Conservation (phyloP, 1,284 basidiomycete genomes). For the Ustilago crameri region DNA sequence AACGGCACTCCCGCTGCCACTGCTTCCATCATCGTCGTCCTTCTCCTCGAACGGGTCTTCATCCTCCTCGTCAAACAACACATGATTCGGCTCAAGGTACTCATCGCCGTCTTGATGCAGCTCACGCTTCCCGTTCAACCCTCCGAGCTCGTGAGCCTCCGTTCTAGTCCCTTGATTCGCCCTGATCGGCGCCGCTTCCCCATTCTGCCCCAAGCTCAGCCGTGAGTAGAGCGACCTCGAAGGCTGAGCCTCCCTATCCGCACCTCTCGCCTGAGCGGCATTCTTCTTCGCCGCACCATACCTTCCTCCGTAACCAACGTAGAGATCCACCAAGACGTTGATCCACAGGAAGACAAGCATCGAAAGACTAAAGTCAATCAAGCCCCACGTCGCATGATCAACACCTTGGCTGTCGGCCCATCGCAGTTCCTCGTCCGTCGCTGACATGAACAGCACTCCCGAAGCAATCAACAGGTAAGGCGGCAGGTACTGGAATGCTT, state of each 20-base stretch:
- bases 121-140: constrained; percentile 9
- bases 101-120: constrained; percentile 8
- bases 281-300: constrained; percentile 44
- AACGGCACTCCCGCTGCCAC: constrained; percentile 20
- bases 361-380: constrained; percentile 63
- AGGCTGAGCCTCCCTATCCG: constrained; percentile 24
- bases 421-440: constrained; percentile 65
- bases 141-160: constrained; percentile 39
- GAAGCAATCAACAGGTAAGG: constrained; percentile 59
- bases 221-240: constrained; percentile 35
- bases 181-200: background rate
- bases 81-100: constrained; percentile 26
- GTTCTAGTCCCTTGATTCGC: background rate
- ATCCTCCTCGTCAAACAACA: constrained; percentile 56
- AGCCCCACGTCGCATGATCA: constrained; percentile 64
- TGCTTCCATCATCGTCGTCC: constrained; percentile 25
- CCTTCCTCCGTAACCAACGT: constrained; percentile 55
- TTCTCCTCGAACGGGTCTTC: constrained; percentile 54
- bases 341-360: constrained; percentile 63
- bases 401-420: constrained; percentile 63
- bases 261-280: constrained; percentile 23
- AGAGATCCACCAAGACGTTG: constrained; percentile 65
- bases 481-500: constrained; percentile 62
- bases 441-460: constrained; percentile 67
- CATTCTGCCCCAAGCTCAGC: constrained; percentile 24